Evolutionary conservation across 805 yeast genomes (phyloP).

Genomic region (Hagleromyces aurorensis): DNA sequence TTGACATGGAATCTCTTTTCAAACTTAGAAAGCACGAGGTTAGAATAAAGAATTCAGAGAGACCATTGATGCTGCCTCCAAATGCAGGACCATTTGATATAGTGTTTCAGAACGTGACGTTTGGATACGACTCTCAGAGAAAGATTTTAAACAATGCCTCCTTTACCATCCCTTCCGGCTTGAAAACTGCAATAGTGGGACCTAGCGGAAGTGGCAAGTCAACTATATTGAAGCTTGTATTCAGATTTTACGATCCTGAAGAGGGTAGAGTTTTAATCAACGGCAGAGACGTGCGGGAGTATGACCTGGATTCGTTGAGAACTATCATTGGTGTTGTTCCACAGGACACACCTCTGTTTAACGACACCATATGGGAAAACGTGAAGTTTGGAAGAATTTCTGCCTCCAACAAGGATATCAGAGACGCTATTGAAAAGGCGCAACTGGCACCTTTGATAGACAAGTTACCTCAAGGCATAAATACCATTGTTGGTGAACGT

Average conservation of each 20-base stretch:
- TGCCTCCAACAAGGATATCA: constrained; percentile 68
- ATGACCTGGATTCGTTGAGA: constrained; percentile 70
- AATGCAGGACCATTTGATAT: constrained; percentile 58
- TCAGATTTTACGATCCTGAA: constrained; percentile 81
- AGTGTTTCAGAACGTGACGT: constrained; percentile 80
- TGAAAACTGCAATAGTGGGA: constrained; percentile 90
- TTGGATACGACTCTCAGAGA: constrained; percentile 85
- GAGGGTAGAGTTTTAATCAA: constrained; percentile 75
- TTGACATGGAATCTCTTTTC: constrained; percentile 94
- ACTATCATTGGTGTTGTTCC: constrained; percentile 85
- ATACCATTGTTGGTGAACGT: constrained; percentile 89
- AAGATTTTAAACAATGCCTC: constrained; percentile 75
- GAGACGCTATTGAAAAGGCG: constrained; percentile 56
- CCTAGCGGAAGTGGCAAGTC: constrained; percentile 96
- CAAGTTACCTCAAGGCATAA: constrained; percentile 74
- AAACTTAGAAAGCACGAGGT: constrained; percentile 72
- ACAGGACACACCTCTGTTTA: constrained; percentile 93
- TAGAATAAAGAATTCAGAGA: constrained; percentile 57
- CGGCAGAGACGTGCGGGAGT: constrained; percentile 76
- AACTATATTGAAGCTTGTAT: constrained; percentile 72
- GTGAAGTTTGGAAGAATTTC: constrained; percentile 74
- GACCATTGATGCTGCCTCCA: constrained; percentile 42
- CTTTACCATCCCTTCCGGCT: constrained; percentile 84
- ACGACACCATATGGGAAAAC: constrained; percentile 82
- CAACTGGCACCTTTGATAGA: constrained; percentile 53